Conservation (phyloP, 2,329 filamentous ascomycete species). For the Chaetomium globosum region DNA sequence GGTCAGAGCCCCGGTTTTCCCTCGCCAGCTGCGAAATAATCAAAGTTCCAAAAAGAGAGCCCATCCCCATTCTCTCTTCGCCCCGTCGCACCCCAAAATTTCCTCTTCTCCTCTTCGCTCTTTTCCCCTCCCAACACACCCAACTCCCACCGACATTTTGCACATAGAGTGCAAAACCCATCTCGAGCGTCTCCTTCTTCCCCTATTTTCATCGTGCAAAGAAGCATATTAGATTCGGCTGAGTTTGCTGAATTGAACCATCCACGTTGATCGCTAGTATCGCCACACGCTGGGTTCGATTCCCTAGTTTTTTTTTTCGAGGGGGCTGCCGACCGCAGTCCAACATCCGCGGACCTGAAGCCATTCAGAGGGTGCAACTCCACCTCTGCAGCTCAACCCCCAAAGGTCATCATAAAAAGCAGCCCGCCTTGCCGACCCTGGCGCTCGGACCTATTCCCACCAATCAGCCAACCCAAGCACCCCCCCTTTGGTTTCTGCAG, state of each 20-base stretch:
- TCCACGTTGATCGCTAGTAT: conserved; percentile 32
- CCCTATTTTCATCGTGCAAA: conserved; percentile 44
- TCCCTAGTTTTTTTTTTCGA: conserved; percentile 15
- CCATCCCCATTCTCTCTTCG: conserved; percentile 48
- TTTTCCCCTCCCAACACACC: conserved; percentile 45
- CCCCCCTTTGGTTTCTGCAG: conserved; percentile 3
- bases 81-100: conserved; percentile 45
- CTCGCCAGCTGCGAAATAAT: conserved; percentile 48
- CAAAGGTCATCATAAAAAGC: conserved; percentile 12
- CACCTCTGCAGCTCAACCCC: conserved; percentile 21
- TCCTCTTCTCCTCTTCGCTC: conserved; percentile 41
- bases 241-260: conserved; percentile 40
- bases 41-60: conserved; percentile 55
- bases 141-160: conserved; percentile 38
- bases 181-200: conserved; percentile 42
- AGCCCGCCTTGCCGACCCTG: conserved; percentile 11
- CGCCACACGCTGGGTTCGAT: conserved; percentile 33
- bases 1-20: conserved; percentile 53
- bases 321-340: conserved; percentile 19
- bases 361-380: conserved; percentile 33
- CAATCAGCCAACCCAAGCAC: conserved; percentile 24
- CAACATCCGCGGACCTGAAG: conserved; percentile 31
- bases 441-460: conserved; percentile 22
- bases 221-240: conserved; percentile 42
- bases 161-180: conserved; percentile 42